Percentiles rank a stretch among this genome's conserved stretches.
phyloP scores from a whole-genome alignment of 192 early-diverging fungal genomes.

The Funneliformis mosseae region DNA sequence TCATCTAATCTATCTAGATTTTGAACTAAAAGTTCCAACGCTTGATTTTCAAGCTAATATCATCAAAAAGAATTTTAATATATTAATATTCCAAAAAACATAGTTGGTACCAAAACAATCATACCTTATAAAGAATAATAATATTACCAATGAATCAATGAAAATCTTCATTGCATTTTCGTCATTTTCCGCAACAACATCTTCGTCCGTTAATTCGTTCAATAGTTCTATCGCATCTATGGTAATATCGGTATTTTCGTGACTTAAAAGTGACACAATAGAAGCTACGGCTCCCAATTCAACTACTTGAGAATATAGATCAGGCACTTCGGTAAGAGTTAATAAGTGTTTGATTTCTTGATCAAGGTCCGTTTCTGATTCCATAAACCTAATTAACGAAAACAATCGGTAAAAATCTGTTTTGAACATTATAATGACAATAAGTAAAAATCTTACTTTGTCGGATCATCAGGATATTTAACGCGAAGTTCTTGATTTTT shows the following conservation, averaged over 20 bases:
- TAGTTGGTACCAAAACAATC: not conserved
- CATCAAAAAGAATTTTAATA: not conserved
- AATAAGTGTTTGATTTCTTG: constrained; percentile 82
- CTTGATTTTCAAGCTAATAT: constrained; percentile 57
- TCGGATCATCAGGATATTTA: constrained; percentile 72
- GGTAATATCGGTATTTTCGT: constrained; percentile 94
- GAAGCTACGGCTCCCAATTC: constrained; percentile 65
- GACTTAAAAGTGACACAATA: constrained; percentile 76
- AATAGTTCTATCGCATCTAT: constrained; percentile 82
- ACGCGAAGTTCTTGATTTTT: constrained; percentile 89
- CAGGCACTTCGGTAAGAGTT: constrained; percentile 76
- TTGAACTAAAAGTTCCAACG: constrained; percentile 77
- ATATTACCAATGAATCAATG: constrained; percentile 62
- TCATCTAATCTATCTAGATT: constrained; percentile 82
- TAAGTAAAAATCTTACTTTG: constrained; percentile 41
- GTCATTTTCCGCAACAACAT: constrained; percentile 58
- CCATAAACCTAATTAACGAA: constrained; percentile 68
- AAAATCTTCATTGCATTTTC: constrained; percentile 64
- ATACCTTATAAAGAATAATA: constrained; percentile 32
- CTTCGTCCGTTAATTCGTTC: constrained; percentile 90
- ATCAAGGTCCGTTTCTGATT: constrained; percentile 94
- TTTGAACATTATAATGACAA: not conserved
- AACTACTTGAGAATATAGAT: constrained; percentile 75
- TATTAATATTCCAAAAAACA: not conserved
- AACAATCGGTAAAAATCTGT: not conserved